These are phyloP conservation scores for Hypsizygus marmoreus DNA, from an alignment of 768 basidiomycete genomes.

Conservation along the genomic window DNA sequence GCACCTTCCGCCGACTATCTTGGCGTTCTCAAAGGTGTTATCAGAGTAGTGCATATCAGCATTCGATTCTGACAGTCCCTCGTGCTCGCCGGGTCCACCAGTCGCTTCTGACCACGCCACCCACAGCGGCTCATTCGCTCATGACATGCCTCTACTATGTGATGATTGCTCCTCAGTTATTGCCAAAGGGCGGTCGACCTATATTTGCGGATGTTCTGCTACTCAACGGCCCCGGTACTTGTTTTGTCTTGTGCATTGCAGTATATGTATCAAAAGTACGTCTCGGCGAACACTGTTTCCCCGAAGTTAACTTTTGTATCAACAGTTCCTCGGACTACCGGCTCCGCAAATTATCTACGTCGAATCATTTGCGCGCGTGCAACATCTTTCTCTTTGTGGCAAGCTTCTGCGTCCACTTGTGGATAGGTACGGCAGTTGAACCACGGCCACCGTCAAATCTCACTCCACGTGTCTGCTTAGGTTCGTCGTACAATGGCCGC, in stretches of 20 bases:
- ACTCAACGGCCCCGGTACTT: constrained; percentile 95
- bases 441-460: background rate
- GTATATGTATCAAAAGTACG: constrained; percentile 73
- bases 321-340: constrained; percentile 72
- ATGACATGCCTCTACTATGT: constrained; percentile 61
- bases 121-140: constrained; percentile 66
- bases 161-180: constrained; percentile 52
- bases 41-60: constrained; percentile 25
- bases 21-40: constrained; percentile 6
- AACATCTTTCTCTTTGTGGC: constrained; percentile 79
- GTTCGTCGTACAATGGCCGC: constrained; percentile 92
- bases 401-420: constrained; percentile 80
- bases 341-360: constrained; percentile 82
- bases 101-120: constrained; percentile 64
- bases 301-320: constrained; percentile 12
- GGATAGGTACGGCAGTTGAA: constrained; percentile 56
- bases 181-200: constrained; percentile 19
- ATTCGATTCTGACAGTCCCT: constrained; percentile 69
- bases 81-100: constrained; percentile 90
- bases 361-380: constrained; percentile 92
- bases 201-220: constrained; percentile 74
- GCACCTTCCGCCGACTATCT: too few species aligned
- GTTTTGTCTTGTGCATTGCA: constrained; percentile 74
- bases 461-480: constrained; percentile 35
- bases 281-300: constrained; percentile 11